Evolutionary conservation across 2,329 filamentous ascomycete genomes (phyloP), one percentile per base, ranked within the genome.

Genomic region (Verticillium alfalfae): DNA sequence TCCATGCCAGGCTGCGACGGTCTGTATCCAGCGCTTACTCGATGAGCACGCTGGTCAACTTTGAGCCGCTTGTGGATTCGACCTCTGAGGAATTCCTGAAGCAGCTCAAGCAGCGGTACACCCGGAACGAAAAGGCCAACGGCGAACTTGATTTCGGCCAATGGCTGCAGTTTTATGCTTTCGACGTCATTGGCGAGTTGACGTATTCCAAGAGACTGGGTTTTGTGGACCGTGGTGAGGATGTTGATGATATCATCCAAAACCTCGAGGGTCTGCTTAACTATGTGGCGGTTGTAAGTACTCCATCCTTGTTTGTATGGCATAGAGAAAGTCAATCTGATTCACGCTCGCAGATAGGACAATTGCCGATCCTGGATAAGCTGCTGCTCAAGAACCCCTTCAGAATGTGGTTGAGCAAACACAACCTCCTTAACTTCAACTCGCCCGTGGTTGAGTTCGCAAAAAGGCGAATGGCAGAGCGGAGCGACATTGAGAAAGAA

Each of bases 151-250:
- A 76, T 9, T 68, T 76, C 65, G 68, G 68, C 1, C 68, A 74
- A 34, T 75, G 72, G 72, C 61, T 75, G 1, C 74, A 75, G 52
- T 77, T 72, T 61, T 78, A 76, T 36, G 76, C 76, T 0, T 77
- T 78, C 60, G 76, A 78, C 59, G 74, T 78, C 1, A 75, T 77
- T 34, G 71, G 71, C 0, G 63, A 68, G 31, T 73, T 78, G 39
- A 78, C 75, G 0, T 75, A 69, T 58, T 66, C 67, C 10, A 70
- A 69, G 34, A 68, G 71, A 1, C 67, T 78, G 16, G 75, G 75
- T 0, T 78, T 76, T 36, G 65, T 78, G 2, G 74, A 77, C 22
- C 63, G 61, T 0, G 75, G 75, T 1, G 65, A 70, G 2, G 75
- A 78, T 31, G 61, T 77, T 0, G 67, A 62, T 1, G 67, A 66